These are phyloP conservation scores for Colletotrichum camelliae DNA, from an alignment of 2,329 filamentous ascomycete species.

Conservation along the genomic window DNA sequence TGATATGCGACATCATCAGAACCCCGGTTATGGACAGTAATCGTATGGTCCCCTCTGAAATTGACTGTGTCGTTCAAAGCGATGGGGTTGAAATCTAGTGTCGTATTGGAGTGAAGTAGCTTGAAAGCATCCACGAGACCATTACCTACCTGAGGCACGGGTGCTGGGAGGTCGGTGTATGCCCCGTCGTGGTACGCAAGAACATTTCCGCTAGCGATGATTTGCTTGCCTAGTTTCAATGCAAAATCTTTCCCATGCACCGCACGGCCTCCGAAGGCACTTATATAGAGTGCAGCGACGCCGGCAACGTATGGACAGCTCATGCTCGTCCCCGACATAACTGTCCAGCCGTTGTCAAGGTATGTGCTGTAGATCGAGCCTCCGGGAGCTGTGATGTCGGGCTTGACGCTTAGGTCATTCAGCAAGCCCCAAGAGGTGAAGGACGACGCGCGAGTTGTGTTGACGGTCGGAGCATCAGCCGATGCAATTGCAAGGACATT, in stretches of 20 bases:
- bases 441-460: slow-evolving; percentile 8
- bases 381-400: slow-evolving; percentile 48
- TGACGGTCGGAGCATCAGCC: slow-evolving; percentile 26
- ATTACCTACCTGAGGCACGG: slow-evolving; percentile 44
- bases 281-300: slow-evolving; percentile 40
- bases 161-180: slow-evolving; percentile 27
- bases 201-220: slow-evolving; percentile 36
- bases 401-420: slow-evolving; percentile 48
- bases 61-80: slow-evolving; percentile 50
- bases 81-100: slow-evolving; percentile 42
- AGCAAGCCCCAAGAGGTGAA: slow-evolving; percentile 50
- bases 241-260: slow-evolving; percentile 35
- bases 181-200: slow-evolving; percentile 30
- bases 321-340: slow-evolving; percentile 55
- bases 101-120: slow-evolving; percentile 41
- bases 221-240: slow-evolving; percentile 30
- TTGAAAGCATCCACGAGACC: slow-evolving; percentile 47
- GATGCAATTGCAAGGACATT: slow-evolving; percentile 51
- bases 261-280: slow-evolving; percentile 34
- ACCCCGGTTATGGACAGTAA: slow-evolving; percentile 42
- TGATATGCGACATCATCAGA: slow-evolving; percentile 37
- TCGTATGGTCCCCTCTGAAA: slow-evolving; percentile 32
- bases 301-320: slow-evolving; percentile 51
- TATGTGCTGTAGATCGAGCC: slow-evolving; percentile 47
- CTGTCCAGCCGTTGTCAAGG: slow-evolving; percentile 38